Base-by-base conservation (phyloP, 257 asterid species). In the Osmanthus fragrans region DNA sequence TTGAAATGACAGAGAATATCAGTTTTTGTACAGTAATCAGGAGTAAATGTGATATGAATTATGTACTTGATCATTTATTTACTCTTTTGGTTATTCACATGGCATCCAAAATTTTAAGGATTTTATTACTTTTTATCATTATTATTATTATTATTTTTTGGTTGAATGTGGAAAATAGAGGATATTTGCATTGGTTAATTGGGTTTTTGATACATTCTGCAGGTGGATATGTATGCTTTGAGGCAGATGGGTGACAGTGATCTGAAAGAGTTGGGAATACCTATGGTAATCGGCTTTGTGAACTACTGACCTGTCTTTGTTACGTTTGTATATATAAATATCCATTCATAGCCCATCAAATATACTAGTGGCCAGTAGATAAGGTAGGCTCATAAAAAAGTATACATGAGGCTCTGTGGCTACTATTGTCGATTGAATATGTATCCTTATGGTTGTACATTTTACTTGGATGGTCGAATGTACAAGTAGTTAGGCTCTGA, bases 191-290 rank as follows among this genome's bases (percentile, higher is more conserved):
- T 60, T 3, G 7, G 25, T 60, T 60, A 40, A 70, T 42, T 42
- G 51, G 66, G 65, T 25, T 84, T 42, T 70, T 71, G 65, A 71
- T 82, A 51, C 84, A 42, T 82, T 79, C 75, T 86, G 81, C 94
- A 95, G 99, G 98, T 95, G 80, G 99, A 95, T 86, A 86, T 93
- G 97, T 85, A 87, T 81, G 81, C 97, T 32, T 83, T 96, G 94
- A 93, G 84, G 85, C 97, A 92, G 82, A 93, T 92, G 98, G 80
- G 91, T 65, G 99, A 96, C 85, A 77, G 77, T 77, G 99, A 96
- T 83, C 96, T 93, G 76, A 93, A 91, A 83, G 97, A 89, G 85
- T 69, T 93, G 86, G 99, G 99, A 73, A 82, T 96, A 79, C 98
- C 99, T 47, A 88, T 93, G 98, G 99, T 96, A 93, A 76, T 79